Conservation (phyloP, 306 rosid species). For the Acacia melanoxylon region DNA sequence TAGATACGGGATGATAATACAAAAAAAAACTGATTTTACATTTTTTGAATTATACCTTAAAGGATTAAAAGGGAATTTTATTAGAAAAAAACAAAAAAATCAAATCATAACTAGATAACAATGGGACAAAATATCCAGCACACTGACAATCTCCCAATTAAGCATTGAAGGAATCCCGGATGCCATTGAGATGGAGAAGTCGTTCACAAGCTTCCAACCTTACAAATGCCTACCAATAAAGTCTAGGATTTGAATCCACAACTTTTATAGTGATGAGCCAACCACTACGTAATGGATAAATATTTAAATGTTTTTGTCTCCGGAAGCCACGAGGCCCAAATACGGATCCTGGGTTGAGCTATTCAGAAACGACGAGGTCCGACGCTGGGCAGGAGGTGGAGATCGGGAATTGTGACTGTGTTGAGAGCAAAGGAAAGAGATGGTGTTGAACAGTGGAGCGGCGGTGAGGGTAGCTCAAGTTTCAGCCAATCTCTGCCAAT, state of each 20-base stretch:
- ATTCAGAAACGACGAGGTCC: background rate
- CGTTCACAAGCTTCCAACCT: too few relatives aligned
- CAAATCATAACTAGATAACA: background rate
- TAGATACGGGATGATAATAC: too few relatives aligned
- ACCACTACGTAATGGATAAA: too few relatives aligned
- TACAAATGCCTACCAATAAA: too few relatives aligned
- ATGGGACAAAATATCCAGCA: background rate
- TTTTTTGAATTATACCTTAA: too few relatives aligned
- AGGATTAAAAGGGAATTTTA: background rate
- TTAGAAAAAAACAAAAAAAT: background rate
- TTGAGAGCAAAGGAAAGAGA: constrained; percentile 10
- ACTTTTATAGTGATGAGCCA: too few relatives aligned
- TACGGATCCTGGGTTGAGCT: background rate
- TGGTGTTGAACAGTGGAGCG: constrained; percentile 70
- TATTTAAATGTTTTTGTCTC: background rate
- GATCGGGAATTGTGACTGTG: background rate
- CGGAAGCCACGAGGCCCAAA: background rate
- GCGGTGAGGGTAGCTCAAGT: constrained; percentile 60
- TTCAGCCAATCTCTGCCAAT: constrained; percentile 67
- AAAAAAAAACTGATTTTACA: too few relatives aligned
- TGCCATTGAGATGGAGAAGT: background rate
- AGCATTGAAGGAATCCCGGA: background rate
- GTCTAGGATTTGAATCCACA: too few relatives aligned
- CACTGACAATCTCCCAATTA: background rate
- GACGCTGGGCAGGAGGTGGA: background rate